phyloP scores from a whole-genome alignment of 768 basidiomycete species.

The Cystobasidium onofrii region DNA sequence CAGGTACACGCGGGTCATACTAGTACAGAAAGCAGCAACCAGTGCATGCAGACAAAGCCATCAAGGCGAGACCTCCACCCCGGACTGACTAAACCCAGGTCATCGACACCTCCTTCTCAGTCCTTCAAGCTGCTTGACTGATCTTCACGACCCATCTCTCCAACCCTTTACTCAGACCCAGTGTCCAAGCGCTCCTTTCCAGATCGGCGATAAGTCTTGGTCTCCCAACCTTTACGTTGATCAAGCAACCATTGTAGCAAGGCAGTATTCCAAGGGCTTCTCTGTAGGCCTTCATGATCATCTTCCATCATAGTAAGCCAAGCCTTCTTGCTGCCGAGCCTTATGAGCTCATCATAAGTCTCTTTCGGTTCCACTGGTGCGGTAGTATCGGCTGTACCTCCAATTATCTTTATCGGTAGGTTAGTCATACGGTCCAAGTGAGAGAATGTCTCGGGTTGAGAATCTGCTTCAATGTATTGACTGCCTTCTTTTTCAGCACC shows the following conservation, averaged over 20 bases:
- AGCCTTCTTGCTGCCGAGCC: not conserved
- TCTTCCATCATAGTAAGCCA: not conserved
- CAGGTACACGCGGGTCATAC: too few relatives aligned
- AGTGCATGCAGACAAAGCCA: too few relatives aligned
- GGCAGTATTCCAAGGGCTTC: not conserved
- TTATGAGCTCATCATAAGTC: not conserved
- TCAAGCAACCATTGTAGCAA: conserved; percentile 14
- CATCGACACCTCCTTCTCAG: not conserved
- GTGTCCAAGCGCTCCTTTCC: too few relatives aligned
- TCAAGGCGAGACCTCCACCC: too few relatives aligned
- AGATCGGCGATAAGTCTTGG: not conserved
- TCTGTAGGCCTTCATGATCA: conserved; percentile 9
- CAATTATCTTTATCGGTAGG: not conserved
- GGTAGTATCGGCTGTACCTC: not conserved
- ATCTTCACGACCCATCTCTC: too few relatives aligned
- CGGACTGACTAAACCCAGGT: too few relatives aligned
- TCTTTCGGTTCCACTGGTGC: not conserved
- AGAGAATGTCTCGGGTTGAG: not conserved
- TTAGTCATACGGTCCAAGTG: not conserved
- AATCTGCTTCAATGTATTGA: not conserved
- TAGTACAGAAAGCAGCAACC: too few relatives aligned
- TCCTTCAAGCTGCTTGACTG: too few relatives aligned
- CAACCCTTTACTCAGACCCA: too few relatives aligned
- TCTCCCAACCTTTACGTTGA: not conserved
- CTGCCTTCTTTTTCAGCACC: not conserved